phyloP scores from a whole-genome alignment of 139 green algal species.

The Eudorina sp. region DNA sequence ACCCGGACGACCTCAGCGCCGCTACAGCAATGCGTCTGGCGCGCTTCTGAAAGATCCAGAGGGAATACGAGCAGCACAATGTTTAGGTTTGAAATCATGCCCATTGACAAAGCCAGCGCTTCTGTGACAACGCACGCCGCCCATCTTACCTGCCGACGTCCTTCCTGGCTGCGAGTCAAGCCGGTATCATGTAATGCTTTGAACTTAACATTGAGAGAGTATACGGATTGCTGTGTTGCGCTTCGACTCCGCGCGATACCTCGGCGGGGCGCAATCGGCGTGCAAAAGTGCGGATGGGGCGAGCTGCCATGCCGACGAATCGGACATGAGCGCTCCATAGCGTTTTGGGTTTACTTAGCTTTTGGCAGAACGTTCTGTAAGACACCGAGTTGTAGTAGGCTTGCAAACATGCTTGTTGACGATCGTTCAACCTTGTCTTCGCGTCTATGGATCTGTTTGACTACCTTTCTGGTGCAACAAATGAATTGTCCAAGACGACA shows the following conservation, averaged over 20 bases:
- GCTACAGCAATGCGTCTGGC: neutral
- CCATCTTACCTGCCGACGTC: neutral
- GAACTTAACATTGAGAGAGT: neutral
- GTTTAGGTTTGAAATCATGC: too few relatives aligned
- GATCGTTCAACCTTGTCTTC: neutral
- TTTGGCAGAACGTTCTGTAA: neutral
- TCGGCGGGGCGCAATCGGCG: neutral
- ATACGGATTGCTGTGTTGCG: neutral
- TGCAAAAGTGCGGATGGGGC: neutral
- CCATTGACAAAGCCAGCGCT: too few relatives aligned
- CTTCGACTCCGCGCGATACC: neutral
- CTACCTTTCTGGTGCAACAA: too few relatives aligned
- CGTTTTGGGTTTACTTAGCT: neutral
- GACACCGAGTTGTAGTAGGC: slow-evolving; percentile 7
- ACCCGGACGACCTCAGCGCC: neutral
- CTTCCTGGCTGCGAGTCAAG: slow-evolving; percentile 18
- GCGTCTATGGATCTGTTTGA: too few relatives aligned
- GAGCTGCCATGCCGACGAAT: neutral
- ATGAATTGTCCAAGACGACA: too few relatives aligned
- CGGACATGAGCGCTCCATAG: slow-evolving; percentile 16
- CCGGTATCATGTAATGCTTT: slow-evolving; percentile 7
- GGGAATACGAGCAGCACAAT: neutral
- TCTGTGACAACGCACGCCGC: neutral
- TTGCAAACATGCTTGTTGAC: neutral
- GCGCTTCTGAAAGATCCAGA: too few relatives aligned